These are phyloP conservation scores for Amaranthus hypochondriacus DNA, from an alignment of 148 eudicot species.

Conservation along the genomic window DNA sequence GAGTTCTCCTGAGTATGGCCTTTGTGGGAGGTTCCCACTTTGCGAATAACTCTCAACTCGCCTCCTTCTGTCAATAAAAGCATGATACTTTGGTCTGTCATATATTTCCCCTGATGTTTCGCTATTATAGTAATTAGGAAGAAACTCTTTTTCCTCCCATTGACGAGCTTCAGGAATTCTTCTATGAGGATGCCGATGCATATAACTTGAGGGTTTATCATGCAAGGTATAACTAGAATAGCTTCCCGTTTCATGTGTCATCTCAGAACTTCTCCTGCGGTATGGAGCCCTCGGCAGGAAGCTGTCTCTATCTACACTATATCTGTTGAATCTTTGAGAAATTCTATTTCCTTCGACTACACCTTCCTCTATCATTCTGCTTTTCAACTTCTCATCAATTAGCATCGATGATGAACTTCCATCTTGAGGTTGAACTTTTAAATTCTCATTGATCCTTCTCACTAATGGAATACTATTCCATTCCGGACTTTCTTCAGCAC, in stretches of 20 bases:
- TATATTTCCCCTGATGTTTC: constrained; percentile 37
- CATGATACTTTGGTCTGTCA: constrained; percentile 25
- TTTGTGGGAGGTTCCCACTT: constrained; percentile 24
- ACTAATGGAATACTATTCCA: constrained; percentile 2
- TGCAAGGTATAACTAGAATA: constrained; percentile 31
- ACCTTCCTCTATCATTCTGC: constrained; percentile 16
- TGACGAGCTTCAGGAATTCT: constrained; percentile 18
- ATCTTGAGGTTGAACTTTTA: constrained; percentile 26
- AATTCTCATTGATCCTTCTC: constrained; percentile 11
- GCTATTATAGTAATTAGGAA: constrained; percentile 31
- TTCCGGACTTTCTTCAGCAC: constrained; percentile 16
- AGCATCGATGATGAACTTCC: constrained; percentile 17
- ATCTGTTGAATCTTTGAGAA: constrained; percentile 28
- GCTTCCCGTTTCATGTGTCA: constrained; percentile 38
- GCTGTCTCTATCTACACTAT: constrained; percentile 23
- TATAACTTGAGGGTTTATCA: constrained; percentile 27
- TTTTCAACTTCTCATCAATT: constrained; percentile 29
- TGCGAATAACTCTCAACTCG: constrained; percentile 29
- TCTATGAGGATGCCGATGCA: constrained; percentile 24
- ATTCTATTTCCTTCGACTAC: constrained; percentile 18
- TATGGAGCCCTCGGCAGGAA: constrained; percentile 32
- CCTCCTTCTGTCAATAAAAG: constrained; percentile 21
- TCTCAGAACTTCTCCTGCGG: constrained; percentile 26
- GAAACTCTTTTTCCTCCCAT: constrained; percentile 33
- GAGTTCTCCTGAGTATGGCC: constrained; percentile 54